phyloP scores from a whole-genome alignment of 106 monocot genomes.

The Dioscorea alata region DNA sequence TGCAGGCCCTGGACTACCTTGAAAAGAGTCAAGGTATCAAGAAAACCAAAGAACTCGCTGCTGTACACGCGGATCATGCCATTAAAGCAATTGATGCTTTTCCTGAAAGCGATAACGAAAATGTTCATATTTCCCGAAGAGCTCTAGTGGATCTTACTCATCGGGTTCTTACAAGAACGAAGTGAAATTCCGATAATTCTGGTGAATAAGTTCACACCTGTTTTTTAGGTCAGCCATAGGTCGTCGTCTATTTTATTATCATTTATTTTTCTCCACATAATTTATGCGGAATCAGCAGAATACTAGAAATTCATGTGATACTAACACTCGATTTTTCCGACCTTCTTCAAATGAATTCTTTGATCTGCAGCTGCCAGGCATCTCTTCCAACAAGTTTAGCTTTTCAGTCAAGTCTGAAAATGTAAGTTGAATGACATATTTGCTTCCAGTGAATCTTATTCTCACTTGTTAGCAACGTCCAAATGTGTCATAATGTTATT shows the following conservation, averaged over 20 bases:
- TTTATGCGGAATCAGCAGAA: too few species aligned
- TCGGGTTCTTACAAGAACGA: conserved; percentile 43
- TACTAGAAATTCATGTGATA: too few species aligned
- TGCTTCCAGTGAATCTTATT: too few species aligned
- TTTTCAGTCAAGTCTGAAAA: too few species aligned
- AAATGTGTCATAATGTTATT: too few species aligned
- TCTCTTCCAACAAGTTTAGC: too few species aligned
- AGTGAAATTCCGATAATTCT: conserved; percentile 17
- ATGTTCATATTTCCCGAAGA: conserved; percentile 37
- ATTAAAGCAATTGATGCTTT: conserved; percentile 48
- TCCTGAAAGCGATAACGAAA: conserved; percentile 43
- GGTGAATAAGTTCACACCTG: not conserved
- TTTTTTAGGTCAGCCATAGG: not conserved
- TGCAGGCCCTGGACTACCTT: conserved; percentile 68
- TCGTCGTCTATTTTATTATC: not conserved
- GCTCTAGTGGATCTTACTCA: conserved; percentile 58
- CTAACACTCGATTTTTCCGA: too few species aligned
- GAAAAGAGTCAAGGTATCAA: conserved; percentile 66
- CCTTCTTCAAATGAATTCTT: too few species aligned
- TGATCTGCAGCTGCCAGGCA: too few species aligned
- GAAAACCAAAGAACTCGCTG: conserved; percentile 45
- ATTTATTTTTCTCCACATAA: not conserved
- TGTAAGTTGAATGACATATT: too few species aligned
- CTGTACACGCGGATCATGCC: conserved; percentile 48
- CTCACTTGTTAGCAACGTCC: too few species aligned